Base-by-base conservation (phyloP, 2,329 filamentous ascomycete species). In the Claviceps cyperi region DNA sequence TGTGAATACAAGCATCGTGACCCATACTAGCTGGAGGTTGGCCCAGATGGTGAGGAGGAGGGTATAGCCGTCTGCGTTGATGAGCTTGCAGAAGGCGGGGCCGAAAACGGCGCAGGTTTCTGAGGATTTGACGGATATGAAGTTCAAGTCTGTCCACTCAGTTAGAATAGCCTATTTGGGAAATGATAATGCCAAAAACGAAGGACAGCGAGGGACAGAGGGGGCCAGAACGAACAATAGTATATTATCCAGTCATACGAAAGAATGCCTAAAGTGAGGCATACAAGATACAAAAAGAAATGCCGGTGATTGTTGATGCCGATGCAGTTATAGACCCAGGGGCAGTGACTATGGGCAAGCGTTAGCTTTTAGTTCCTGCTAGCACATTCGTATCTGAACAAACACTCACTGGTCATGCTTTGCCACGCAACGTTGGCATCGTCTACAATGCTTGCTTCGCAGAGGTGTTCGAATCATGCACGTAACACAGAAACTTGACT, bases 291-390 rank as follows among this genome's bases (percentile, higher is more conserved):
- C 47, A 96, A 71, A 60, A 96, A 85, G 66, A 98, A 98, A 58
- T 96, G 90, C 14, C 92, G 83, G 61, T 97, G 86, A 64, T 97
- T 98, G 70, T 97, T 97, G 55, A 92, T 79, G 43, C 87, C 92
- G 41, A 98, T 80, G 60, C 92, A 98, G 66, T 96, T 97, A 68
- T 94, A 86, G 22, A 97, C 86, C 92, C 92, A 98, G 0, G 92
- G 92, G 61, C 92, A 98, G 63, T 98, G 92, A 62, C 88, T 94
- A 50, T 4, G n/a, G 5, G 28, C 2, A 6, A n/a, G 3, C 7
- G 19, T 40, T 17, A 28, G 35, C 19, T 38, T 21, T 40, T 4
- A 11, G 8, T 28, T 28, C 28, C 28, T 4, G 9, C 28, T 28
- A 11, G 28, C 28, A 28, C 8, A 1, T 28, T 28, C 8, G 28